A percentile compares a stretch with the other conserved stretches of the same genome.
Conservation (phyloP, 208 protist genomes). For the Leishmania major region DNA sequence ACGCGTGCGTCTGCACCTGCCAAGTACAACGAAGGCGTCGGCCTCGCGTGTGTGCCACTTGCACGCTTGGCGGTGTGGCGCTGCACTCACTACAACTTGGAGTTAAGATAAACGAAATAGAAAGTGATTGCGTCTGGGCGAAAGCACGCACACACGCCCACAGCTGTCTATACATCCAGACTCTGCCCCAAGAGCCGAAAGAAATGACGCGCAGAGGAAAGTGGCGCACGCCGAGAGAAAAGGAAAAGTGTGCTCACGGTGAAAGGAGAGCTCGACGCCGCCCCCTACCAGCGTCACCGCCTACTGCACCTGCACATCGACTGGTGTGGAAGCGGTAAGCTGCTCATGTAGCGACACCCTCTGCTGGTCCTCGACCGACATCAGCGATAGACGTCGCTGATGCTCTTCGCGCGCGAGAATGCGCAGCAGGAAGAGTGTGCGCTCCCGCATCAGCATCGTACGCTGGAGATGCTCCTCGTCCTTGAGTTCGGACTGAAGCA, state of each 20-base stretch:
- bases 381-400: not conserved
- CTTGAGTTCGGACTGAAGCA: slow-evolving; percentile 28
- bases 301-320: not conserved
- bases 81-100: not conserved
- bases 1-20: not conserved
- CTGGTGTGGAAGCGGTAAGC: not conserved
- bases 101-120: not conserved
- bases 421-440: slow-evolving; percentile 20
- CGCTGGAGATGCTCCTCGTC: slow-evolving; percentile 28
- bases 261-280: not conserved
- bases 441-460: slow-evolving; percentile 18
- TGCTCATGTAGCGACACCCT: not conserved
- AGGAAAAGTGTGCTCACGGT: not conserved
- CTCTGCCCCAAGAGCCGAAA: not conserved
- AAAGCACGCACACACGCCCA: not conserved
- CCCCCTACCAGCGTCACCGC: not conserved
- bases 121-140: not conserved
- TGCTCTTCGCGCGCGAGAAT: slow-evolving; percentile 23
- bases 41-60: not conserved
- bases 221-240: not conserved
- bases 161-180: not conserved
- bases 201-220: not conserved
- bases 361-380: not conserved
- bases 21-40: not conserved
- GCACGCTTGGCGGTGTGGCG: not conserved